A percentile compares a stretch with the other conserved stretches of the same genome.
Evolutionary conservation across 108 stramenopile genomes (phyloP).

Genomic region (Fistulifera pelliculosa): DNA sequence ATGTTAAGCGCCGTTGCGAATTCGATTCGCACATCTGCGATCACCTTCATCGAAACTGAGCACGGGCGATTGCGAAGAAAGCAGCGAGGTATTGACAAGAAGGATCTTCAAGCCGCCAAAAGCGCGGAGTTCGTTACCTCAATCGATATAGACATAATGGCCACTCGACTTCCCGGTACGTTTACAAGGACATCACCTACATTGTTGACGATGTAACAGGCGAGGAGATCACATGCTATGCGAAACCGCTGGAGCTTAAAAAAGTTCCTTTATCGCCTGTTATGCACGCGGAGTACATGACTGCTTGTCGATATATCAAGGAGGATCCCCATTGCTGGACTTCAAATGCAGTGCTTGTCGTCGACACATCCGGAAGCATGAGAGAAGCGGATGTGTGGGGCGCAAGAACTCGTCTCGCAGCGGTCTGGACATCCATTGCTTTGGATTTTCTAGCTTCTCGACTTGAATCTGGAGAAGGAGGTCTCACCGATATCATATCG

Average conservation of each 20-base stretch:
- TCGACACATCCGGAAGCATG: conserved; percentile 40
- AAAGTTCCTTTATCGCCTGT: not conserved
- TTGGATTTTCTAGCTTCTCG: conserved; percentile 23
- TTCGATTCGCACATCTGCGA: conserved; percentile 1
- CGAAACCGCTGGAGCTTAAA: conserved; percentile 1
- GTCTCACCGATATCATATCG: conserved; percentile 22
- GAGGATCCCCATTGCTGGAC: not conserved
- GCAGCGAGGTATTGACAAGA: conserved; percentile 3
- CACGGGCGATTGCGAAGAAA: not conserved
- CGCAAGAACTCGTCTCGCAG: conserved; percentile 21
- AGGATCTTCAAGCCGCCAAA: conserved; percentile 3
- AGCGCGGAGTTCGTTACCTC: not conserved
- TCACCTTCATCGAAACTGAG: conserved; percentile 2
- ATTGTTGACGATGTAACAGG: not conserved
- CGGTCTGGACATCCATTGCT: conserved; percentile 35
- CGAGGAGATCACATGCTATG: conserved; percentile 5
- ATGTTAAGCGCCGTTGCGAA: too few species aligned
- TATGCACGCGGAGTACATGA: not conserved
- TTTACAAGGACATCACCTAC: not conserved
- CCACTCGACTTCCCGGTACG: not conserved
- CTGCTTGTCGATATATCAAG: not conserved
- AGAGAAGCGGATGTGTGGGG: conserved; percentile 26
- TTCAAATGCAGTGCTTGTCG: not conserved
- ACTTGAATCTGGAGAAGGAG: conserved; percentile 10
- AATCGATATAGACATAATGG: too few species aligned